These are phyloP conservation scores for Gnetum montanum DNA, from an alignment of 75 land plant genomes.

Conservation along the genomic window DNA sequence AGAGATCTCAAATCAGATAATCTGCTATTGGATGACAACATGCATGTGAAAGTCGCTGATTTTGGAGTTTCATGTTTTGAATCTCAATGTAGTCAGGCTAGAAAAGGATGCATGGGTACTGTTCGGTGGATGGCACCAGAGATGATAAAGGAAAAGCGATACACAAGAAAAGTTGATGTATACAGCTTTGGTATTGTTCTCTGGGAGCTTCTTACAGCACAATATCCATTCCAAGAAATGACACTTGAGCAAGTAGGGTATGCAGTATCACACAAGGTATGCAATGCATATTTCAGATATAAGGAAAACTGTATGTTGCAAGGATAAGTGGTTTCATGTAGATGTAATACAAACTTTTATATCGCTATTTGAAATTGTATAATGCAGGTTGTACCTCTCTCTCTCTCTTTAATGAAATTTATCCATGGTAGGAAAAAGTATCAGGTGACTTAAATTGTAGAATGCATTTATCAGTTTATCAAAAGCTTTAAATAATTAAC, in stretches of 20 bases:
- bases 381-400: too few relatives aligned
- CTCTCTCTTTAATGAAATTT: too few relatives aligned
- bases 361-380: too few relatives aligned
- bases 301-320: too few relatives aligned
- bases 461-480: too few relatives aligned
- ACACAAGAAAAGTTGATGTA: constrained; percentile 69
- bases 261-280: constrained; percentile 67
- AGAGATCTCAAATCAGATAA: constrained; percentile 70
- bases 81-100: constrained; percentile 22
- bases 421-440: too few relatives aligned
- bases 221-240: constrained; percentile 51
- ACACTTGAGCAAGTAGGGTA: constrained; percentile 65
- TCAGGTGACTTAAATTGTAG: too few relatives aligned
- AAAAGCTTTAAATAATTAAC: too few relatives aligned
- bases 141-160: constrained; percentile 48
- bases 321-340: too few relatives aligned
- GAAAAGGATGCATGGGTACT: constrained; percentile 40
- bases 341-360: too few relatives aligned
- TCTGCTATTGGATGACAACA: constrained; percentile 43
- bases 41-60: constrained; percentile 56
- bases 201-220: constrained; percentile 59
- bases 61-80: constrained; percentile 65
- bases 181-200: constrained; percentile 62
- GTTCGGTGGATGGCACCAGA: constrained; percentile 82
- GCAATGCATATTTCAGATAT: too few relatives aligned